Conservation (phyloP, 495 filamentous ascomycete genomes). For the Parathielavia hyrcaniae region DNA sequence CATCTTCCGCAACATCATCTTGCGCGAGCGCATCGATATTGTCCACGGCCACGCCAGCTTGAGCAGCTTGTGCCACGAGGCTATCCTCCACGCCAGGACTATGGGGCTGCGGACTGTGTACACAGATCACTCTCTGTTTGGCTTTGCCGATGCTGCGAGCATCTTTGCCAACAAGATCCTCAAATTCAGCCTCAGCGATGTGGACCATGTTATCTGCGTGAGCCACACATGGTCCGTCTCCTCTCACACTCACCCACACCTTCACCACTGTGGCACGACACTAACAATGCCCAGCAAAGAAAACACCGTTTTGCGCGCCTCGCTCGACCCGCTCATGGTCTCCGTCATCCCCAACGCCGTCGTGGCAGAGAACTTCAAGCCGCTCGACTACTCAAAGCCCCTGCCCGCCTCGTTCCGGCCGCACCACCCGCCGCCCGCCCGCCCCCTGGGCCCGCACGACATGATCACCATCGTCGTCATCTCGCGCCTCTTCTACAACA, state of each 20-base stretch:
- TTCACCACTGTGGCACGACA: not conserved
- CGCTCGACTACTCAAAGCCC: slow-evolving; percentile 45
- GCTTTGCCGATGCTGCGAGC: slow-evolving; percentile 92
- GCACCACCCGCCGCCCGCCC: slow-evolving; percentile 34
- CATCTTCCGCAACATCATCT: slow-evolving; percentile 88
- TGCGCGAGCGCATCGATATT: slow-evolving; percentile 90
- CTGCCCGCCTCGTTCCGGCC: slow-evolving; percentile 10
- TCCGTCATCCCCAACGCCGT: slow-evolving; percentile 97
- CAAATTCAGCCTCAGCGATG: slow-evolving; percentile 92
- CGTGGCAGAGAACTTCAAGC: slow-evolving; percentile 90
- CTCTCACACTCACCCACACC: not conserved
- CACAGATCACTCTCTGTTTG: slow-evolving; percentile 96
- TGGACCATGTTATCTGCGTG: slow-evolving; percentile 96
- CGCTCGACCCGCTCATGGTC: slow-evolving; percentile 91
- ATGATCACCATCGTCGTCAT: slow-evolving; percentile 95
- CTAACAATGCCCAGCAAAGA: slow-evolving; percentile 63
- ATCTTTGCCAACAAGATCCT: slow-evolving; percentile 95
- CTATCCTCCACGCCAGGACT: slow-evolving; percentile 88
- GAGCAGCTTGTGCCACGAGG: slow-evolving; percentile 88
- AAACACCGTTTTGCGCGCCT: slow-evolving; percentile 92
- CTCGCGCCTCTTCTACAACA: slow-evolving; percentile 97
- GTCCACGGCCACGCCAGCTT: slow-evolving; percentile 93
- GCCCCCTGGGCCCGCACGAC: slow-evolving; percentile 66
- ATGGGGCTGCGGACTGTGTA: slow-evolving; percentile 96
- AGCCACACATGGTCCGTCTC: slow-evolving; percentile 82